Conservation (phyloP, 768 basidiomycete species). For the Suillus hirtellus region DNA sequence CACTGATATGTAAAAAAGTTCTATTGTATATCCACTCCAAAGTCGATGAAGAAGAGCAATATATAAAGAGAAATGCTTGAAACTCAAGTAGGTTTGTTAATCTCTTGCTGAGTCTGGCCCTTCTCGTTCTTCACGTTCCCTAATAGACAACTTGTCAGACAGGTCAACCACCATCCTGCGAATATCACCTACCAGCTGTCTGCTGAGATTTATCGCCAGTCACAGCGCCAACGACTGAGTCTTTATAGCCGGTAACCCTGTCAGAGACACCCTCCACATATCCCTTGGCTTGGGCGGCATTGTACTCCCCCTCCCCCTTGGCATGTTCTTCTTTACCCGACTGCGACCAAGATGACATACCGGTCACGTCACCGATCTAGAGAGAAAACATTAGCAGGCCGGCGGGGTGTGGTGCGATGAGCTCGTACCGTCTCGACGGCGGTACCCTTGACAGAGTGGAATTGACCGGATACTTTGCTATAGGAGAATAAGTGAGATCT, state of each 20-base stretch:
- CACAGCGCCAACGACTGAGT: conserved; percentile 54
- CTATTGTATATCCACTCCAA: not conserved
- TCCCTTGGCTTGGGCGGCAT: conserved; percentile 48
- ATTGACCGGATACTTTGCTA: conserved; percentile 37
- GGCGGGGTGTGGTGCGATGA: not conserved
- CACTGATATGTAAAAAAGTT: no score
- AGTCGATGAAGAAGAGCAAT: no score
- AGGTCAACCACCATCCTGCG: fast-evolving
- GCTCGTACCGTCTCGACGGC: conserved; percentile 33
- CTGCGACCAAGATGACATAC: conserved; percentile 42
- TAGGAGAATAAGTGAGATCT: not conserved
- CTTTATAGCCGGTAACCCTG: conserved; percentile 49
- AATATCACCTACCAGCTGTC: conserved; percentile 37
- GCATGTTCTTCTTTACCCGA: conserved; percentile 52
- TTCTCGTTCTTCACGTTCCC: conserved; percentile 58
- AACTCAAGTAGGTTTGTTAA: conserved; percentile 40
- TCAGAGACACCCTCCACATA: conserved; percentile 51
- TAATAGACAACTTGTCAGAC: conserved; percentile 19
- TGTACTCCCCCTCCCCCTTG: conserved; percentile 48
- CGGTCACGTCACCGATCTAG: conserved; percentile 44
- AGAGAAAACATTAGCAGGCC: not conserved
- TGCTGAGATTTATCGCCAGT: conserved; percentile 58
- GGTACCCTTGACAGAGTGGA: conserved; percentile 41
- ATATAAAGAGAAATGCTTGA: not conserved
- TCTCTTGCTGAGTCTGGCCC: conserved; percentile 52